Base-by-base conservation (phyloP, 257 asterid genomes). In the Ophiorrhiza pumila region DNA sequence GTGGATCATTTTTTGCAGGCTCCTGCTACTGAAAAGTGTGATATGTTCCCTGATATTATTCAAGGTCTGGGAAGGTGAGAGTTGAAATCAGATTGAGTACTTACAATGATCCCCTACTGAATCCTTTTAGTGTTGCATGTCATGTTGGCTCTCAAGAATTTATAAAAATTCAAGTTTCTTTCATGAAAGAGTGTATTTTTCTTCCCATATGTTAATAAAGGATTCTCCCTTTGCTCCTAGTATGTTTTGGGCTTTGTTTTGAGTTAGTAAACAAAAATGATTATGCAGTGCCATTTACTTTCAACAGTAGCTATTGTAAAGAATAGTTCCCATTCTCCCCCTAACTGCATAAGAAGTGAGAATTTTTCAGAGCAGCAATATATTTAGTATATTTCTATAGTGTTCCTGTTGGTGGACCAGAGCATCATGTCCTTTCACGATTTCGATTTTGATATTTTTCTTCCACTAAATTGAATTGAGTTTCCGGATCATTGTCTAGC, bases 1-100 rank as follows among this genome's bases (percentile, higher is more conserved):
- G 95, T 91, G 76, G 96, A 88, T 80, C 86, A 91, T 55, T 86
- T 89, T 71, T 69, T 91, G 77, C 92, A 82, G 79, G 93, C 93
- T 80, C 99, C 99, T 68, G 76, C 89, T 61, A n/a, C 64, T 37
- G 93, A 86, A 74, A 90, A 90, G 84, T 85, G 88, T 72, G 79
- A 79, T 42, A 77, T 85, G 47, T 83, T 81, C 23, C 87, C 96
- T 71, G 90, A 87, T 75, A 77, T 90, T 74, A 85, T 94, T 78
- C 95, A 85, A 86, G 83, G 89, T 71, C 85, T 94, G 77, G 99
- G 99, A 87, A 94, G 99, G 99, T 94, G 83, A 87, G 91, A 76
- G 59, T 74, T 67, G 50, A 29, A 62, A 52, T 71, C 47, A 35
- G 59, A 68, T 66, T 66, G 57, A 18, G 32, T 37, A 39, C 68